Evolutionary conservation across 305 asterid genomes (phyloP).

Genomic region (Plantago coronopus): DNA sequence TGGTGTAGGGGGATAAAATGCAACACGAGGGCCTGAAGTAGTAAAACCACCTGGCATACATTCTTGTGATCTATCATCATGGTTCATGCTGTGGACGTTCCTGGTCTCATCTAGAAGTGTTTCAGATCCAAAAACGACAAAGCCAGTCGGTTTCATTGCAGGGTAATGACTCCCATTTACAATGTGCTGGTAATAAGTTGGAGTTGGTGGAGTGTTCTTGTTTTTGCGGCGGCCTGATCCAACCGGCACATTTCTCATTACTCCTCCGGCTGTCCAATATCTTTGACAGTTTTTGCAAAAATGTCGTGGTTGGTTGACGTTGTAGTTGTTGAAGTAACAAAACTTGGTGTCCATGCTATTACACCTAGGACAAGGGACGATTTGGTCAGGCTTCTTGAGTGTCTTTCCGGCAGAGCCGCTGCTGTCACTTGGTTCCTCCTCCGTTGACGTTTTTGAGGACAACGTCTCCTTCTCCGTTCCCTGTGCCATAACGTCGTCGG

Average conservation of each 20-base stretch:
- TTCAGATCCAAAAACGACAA: constrained; percentile 46
- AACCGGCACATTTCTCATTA: constrained; percentile 70
- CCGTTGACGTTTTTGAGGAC: constrained; percentile 26
- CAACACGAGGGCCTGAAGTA: constrained; percentile 34
- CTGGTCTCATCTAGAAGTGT: constrained; percentile 31
- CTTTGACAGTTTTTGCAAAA: constrained; percentile 79
- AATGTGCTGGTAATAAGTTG: constrained; percentile 33
- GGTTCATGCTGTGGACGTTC: constrained; percentile 26
- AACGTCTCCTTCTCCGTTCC: constrained; percentile 25
- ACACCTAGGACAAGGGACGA: constrained; percentile 75
- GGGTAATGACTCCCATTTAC: constrained; percentile 36
- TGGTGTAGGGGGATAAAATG: constrained; percentile 44
- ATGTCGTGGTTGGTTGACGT: constrained; percentile 75
- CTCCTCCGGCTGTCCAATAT: constrained; percentile 86
- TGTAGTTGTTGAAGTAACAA: constrained; percentile 86
- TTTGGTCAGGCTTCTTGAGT: constrained; percentile 62
- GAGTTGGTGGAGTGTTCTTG: constrained; percentile 27
- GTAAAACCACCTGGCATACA: constrained; percentile 21
- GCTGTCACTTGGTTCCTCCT: constrained; percentile 33
- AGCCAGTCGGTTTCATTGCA: constrained; percentile 32
- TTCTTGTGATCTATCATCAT: constrained; percentile 27
- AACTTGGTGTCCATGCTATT: constrained; percentile 79
- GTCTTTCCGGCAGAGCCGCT: constrained; percentile 36
- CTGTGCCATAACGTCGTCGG: constrained; percentile 25
- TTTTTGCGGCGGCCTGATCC: constrained; percentile 84